Conservation (phyloP, 1,284 basidiomycete species). For the Marasmius oreades region DNA sequence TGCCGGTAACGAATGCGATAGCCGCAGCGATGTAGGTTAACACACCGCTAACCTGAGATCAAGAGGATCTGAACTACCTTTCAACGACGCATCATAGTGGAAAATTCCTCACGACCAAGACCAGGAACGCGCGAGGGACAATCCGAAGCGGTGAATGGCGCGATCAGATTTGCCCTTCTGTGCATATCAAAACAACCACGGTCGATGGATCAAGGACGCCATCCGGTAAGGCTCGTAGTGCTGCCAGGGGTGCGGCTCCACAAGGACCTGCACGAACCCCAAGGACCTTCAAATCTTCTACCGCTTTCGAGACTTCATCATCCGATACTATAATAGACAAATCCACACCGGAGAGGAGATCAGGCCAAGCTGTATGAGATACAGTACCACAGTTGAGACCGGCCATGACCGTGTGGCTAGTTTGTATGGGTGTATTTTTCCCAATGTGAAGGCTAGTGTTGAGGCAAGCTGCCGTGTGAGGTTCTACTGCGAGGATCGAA, state of each 20-base stretch:
- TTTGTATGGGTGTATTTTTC: neutral
- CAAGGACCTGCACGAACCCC: slow-evolving; percentile 12
- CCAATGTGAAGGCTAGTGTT: slow-evolving; percentile 7
- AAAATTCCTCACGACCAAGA: too few relatives aligned
- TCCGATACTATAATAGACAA: slow-evolving; percentile 8
- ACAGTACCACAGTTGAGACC: slow-evolving; percentile 15
- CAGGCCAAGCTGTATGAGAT: slow-evolving; percentile 13
- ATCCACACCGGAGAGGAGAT: slow-evolving; percentile 12
- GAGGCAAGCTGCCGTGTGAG: slow-evolving; percentile 12
- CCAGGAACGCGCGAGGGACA: neutral
- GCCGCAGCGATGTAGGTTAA: too few relatives aligned
- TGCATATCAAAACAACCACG: slow-evolving; percentile 4
- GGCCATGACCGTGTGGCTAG: slow-evolving; percentile 9
- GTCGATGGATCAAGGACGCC: neutral
- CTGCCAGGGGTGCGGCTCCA: slow-evolving; percentile 15
- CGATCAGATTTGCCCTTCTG: neutral
- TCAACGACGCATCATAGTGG: too few relatives aligned
- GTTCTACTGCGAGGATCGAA: slow-evolving; percentile 15
- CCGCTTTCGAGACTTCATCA: slow-evolving; percentile 5
- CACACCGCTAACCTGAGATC: too few relatives aligned
- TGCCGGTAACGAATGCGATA: too few relatives aligned
- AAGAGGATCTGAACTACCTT: too few relatives aligned
- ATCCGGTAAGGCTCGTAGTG: slow-evolving; percentile 7
- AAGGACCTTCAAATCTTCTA: neutral
- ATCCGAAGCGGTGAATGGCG: neutral